Base-by-base conservation (phyloP, 2,329 filamentous ascomycete species). In the Penicillium sp. region DNA sequence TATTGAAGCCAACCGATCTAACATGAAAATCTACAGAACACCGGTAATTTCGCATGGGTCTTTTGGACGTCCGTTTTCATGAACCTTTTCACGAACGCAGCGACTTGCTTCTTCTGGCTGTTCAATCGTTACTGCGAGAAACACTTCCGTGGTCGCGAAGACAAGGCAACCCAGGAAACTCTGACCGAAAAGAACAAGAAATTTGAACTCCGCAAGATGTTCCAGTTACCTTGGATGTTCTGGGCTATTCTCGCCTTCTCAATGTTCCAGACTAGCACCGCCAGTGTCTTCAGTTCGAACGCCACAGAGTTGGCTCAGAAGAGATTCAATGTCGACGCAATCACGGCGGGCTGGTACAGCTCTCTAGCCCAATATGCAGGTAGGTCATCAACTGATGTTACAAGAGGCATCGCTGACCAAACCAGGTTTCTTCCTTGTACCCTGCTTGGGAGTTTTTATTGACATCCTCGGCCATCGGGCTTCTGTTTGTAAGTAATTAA, bases 31-130 rank as follows among this genome's bases (percentile, higher is more conserved):
- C n/a, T n/a, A n/a, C n/a, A 77, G 55, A 77, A 75, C 10, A 78
- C 76, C 0, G 78, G 79, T 0, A 72, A 83, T 57, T 83, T 83
- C 40, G 75, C 75, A 45, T 83, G 79, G 78, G 77, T 78, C 0
- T 83, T 77, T 58, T 83, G 80, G 80, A 75, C 75, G 9, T 73
- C 87, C 0, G 79, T 83, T 0, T 78, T 80, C 57, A 82, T 83
- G 77, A 82, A 83, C 51, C 51, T 83, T 2, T 83, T 83, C 53
- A 82, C 80, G 9, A 83, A 83, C 46, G 59, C 74, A 0, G 71
- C 74, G 1, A 81, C n/a, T 78, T 0, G 45, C 72, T 0, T 63
- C 69, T 83, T 82, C 61, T 81, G 73, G 66, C 72, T 73, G 56
- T 82, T 83, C 58, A 71, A 76, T 31, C 69, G 69, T 21, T 70